Base-by-base conservation (phyloP, 805 yeast species). In the Saturnispora sekii region DNA sequence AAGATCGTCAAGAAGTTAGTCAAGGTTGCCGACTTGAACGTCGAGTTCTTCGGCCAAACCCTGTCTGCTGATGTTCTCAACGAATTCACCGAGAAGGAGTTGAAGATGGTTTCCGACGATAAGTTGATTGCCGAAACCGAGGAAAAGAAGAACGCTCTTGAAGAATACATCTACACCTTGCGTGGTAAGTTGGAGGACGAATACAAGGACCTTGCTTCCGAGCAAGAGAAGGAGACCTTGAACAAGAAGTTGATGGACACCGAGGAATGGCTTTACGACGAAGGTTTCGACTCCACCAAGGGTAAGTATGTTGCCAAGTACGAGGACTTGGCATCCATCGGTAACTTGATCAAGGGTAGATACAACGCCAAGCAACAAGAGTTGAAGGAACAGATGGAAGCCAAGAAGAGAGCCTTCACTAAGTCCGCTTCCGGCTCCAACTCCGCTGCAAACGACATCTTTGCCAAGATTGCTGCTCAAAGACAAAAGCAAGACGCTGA, bases 181-280 rank as follows among this genome's bases (percentile, higher is more conserved):
- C 84, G 98, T 73, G 95, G 95, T 65, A 93, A 93, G 74, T 75
- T 93, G 61, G 97, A 89, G 49, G 98, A 88, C 46, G 81, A 80
- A 58, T 90, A 90, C 65, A 76, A 84, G 55, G 80, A 73, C 58
- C 93, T 89, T 64, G 96, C 97, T 47, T 75, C 84, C 54, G 94
- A 83, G 49, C 87, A 79, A 60, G 98, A 93, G 77, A 90, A 90
- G 78, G 71, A 69, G 53, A 84, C 76, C 62, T 74, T 93, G 60
- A 65, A 76, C 41, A 84, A 70, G 49, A 74, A 83, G 74, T 76
- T 93, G 63, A 64, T 74, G 61, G 82, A 80, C 66, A 79, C 97
- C 54, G 98, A 93, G 76, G 96, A 90, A 63, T 93, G 99, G 99
- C 79, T 93, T 61, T 93, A 93, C 69, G 95, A 84, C 51, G 98